Evolutionary conservation across 2,329 filamentous ascomycete species (phyloP).

Genomic region (Zymoseptoria pseudotritici): DNA sequence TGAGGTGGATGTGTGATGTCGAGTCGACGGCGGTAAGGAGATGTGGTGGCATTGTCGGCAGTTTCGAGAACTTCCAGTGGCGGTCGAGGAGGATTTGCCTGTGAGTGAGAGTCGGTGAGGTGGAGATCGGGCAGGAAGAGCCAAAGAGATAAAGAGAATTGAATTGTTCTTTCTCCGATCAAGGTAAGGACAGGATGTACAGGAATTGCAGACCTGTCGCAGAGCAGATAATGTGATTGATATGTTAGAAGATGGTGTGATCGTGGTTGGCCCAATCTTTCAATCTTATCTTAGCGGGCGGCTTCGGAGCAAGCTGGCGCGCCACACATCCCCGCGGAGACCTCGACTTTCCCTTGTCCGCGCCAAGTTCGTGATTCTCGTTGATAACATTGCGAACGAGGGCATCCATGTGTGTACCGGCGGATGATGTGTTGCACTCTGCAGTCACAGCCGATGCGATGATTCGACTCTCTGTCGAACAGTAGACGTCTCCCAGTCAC

Average conservation of each 20-base stretch:
- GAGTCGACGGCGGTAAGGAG: conserved; percentile 69
- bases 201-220: neutral
- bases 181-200: neutral
- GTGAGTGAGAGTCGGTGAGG: neutral
- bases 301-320: neutral
- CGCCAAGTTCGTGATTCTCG: neutral
- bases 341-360: neutral
- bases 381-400: neutral
- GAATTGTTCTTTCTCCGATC: neutral
- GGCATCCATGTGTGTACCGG: neutral
- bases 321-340: neutral
- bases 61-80: neutral
- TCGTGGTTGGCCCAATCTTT: neutral
- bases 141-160: neutral
- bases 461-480: neutral
- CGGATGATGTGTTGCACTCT: neutral
- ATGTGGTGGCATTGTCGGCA: conserved; percentile 39
- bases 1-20: conserved; percentile 66
- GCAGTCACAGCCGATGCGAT: neutral
- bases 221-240: neutral
- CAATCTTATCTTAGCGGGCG: neutral
- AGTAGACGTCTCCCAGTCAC: neutral
- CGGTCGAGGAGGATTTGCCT: neutral
- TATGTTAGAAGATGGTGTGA: neutral
- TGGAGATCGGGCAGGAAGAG: neutral